Percentiles rank a stretch among this genome's conserved stretches.
Evolutionary conservation across 2,329 filamentous ascomycete genomes (phyloP).

Genomic region (Botrytis elliptica): DNA sequence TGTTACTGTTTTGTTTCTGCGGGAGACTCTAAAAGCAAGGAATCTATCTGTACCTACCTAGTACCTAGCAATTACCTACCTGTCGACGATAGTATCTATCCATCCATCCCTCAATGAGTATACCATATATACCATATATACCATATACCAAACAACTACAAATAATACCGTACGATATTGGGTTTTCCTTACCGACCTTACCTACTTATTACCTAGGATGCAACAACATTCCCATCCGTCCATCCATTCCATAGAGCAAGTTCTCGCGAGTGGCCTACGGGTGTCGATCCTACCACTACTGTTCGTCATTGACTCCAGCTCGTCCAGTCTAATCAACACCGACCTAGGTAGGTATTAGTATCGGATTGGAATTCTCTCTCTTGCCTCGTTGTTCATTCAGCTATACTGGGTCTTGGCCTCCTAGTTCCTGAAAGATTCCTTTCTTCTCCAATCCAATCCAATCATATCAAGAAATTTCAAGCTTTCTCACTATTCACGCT

Average conservation of each 20-base stretch:
- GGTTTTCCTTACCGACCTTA: neutral
- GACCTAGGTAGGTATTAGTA: no score
- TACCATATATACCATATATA: neutral
- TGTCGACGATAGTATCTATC: no score
- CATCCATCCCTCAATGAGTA: no score
- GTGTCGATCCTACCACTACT: neutral
- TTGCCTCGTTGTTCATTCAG: slow-evolving; percentile 4
- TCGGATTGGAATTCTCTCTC: no score
- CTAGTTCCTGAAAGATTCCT: neutral
- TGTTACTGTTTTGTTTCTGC: no score
- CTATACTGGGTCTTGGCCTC: neutral
- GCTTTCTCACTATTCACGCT: neutral
- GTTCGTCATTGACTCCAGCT: neutral
- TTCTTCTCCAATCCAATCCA: slow-evolving; percentile 5
- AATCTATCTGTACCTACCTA: neutral
- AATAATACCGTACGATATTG: neutral
- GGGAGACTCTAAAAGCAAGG: neutral
- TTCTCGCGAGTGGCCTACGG: neutral
- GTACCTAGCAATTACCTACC: neutral
- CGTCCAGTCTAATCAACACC: neutral
- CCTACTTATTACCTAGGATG: neutral
- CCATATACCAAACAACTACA: neutral
- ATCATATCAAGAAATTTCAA: neutral
- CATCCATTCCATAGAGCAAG: neutral
- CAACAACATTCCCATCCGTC: neutral